phyloP scores from a whole-genome alignment of 139 green algal species.

The Ettlia oleoabundans region DNA sequence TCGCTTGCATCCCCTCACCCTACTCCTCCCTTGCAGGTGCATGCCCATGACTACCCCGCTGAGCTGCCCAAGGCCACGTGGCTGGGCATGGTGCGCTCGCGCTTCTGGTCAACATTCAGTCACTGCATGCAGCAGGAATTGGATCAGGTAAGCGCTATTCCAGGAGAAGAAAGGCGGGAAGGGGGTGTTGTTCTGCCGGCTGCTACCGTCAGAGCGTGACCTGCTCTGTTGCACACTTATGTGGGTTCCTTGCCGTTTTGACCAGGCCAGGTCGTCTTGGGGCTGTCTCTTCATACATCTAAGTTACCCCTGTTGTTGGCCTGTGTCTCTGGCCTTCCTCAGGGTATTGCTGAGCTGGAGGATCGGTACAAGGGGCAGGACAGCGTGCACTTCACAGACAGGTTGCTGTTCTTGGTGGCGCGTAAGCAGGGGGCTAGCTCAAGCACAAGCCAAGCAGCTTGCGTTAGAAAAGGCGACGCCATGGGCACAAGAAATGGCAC shows the following conservation, averaged over 20 bases:
- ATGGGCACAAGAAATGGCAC: too few relatives aligned
- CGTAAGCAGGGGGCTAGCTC: constrained; percentile 2
- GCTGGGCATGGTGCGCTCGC: constrained; percentile 30
- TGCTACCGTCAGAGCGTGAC: too few relatives aligned
- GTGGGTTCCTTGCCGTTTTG: too few relatives aligned
- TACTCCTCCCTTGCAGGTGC: too few relatives aligned
- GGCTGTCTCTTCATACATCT: too few relatives aligned
- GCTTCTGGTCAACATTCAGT: constrained; percentile 38
- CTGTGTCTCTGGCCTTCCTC: not conserved
- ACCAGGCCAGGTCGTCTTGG: too few relatives aligned
- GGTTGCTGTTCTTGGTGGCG: constrained; percentile 29
- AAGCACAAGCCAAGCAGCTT: too few relatives aligned
- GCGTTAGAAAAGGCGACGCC: too few relatives aligned
- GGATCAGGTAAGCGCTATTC: not conserved
- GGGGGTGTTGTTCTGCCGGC: too few relatives aligned
- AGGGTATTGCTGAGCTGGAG: constrained; percentile 30
- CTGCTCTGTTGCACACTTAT: too few relatives aligned
- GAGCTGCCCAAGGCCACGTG: constrained; percentile 19
- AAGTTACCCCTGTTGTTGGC: not conserved
- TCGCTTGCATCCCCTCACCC: too few relatives aligned
- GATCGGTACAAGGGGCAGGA: constrained; percentile 19
- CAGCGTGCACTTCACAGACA: constrained; percentile 22
- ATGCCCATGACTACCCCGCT: constrained; percentile 13
- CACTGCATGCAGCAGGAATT: constrained; percentile 28
- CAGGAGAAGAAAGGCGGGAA: not conserved